Conservation (phyloP, 2,329 filamentous ascomycete genomes). For the Diplodia sapinea region DNA sequence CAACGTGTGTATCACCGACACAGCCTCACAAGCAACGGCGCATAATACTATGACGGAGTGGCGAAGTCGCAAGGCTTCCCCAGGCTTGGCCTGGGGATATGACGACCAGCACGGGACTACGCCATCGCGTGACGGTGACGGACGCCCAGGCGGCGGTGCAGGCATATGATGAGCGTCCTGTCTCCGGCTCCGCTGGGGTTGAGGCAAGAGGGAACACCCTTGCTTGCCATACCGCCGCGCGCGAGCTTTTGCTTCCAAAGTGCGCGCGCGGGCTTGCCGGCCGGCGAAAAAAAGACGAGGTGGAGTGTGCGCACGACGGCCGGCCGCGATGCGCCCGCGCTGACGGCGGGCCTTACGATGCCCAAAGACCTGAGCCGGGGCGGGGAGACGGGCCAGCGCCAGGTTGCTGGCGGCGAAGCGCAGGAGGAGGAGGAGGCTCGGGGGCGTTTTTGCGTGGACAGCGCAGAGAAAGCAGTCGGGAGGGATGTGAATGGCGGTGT, state of each 20-base stretch:
- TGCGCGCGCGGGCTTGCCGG: conserved; percentile 14
- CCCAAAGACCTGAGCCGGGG: conserved; percentile 4
- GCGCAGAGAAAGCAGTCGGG: conserved; percentile 15
- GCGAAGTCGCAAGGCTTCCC: conserved; percentile 25
- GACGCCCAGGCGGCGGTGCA: conserved; percentile 6
- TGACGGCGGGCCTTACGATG: conserved; percentile 14
- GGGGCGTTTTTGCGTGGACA: conserved; percentile 7
- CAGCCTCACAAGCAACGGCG: conserved; percentile 10
- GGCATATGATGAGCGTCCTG: neutral
- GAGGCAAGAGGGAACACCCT: conserved; percentile 10
- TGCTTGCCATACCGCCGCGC: conserved; percentile 5
- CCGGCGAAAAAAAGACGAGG: conserved; percentile 23
- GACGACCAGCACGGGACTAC: neutral
- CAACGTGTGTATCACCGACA: conserved; percentile 16
- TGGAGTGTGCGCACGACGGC: conserved; percentile 21
- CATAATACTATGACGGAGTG: conserved; percentile 18
- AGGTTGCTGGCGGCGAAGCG: neutral
- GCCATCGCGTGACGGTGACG: conserved; percentile 16
- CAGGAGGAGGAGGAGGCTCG: neutral
- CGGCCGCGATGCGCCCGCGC: conserved; percentile 16
- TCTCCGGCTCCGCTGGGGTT: neutral
- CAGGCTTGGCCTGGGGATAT: neutral
- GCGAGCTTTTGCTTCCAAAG: neutral
- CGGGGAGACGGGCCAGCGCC: conserved; percentile 18
- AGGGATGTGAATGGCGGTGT: conserved; percentile 23